A percentile compares a stretch with the other conserved stretches of the same genome.
Conservation (phyloP, 116 monocot species). For the Phalaenopsis hybrid region DNA sequence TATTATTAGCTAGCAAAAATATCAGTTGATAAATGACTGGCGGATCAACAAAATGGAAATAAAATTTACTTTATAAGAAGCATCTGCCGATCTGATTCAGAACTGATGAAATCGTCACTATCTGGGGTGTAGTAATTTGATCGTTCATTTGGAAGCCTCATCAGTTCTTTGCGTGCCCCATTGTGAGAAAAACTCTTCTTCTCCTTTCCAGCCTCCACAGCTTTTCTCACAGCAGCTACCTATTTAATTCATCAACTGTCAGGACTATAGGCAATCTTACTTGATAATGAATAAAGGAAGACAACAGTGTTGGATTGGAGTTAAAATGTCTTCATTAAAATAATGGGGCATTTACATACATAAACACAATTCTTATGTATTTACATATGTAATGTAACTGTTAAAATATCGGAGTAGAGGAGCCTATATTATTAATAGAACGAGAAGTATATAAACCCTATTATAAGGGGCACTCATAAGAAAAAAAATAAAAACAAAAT, state of each 20-base stretch:
- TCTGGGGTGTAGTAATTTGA: constrained; percentile 37
- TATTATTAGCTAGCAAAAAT: too few species aligned
- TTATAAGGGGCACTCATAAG: too few species aligned
- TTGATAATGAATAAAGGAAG: neutral
- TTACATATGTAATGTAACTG: too few species aligned
- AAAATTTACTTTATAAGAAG: constrained; percentile 78
- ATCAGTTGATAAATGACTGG: too few species aligned
- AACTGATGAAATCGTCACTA: constrained; percentile 90
- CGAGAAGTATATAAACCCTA: too few species aligned
- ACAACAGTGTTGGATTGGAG: neutral
- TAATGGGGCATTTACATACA: neutral
- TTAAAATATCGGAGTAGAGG: too few species aligned
- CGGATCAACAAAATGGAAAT: neutral
- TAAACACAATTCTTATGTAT: too few species aligned
- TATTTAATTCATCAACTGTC: constrained; percentile 15
- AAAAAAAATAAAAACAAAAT: too few species aligned
- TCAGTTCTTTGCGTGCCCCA: constrained; percentile 35
- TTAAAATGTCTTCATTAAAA: neutral
- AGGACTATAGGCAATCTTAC: neutral
- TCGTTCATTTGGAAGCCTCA: constrained; percentile 47
- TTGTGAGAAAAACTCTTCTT: constrained; percentile 23
- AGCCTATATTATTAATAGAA: too few species aligned
- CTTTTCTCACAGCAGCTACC: constrained; percentile 56
- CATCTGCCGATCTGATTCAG: constrained; percentile 88
- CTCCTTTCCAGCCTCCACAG: constrained; percentile 43